These are phyloP conservation scores for Tricladium varicosporioides DNA, from an alignment of 2,329 filamentous ascomycete species.

Conservation along the genomic window DNA sequence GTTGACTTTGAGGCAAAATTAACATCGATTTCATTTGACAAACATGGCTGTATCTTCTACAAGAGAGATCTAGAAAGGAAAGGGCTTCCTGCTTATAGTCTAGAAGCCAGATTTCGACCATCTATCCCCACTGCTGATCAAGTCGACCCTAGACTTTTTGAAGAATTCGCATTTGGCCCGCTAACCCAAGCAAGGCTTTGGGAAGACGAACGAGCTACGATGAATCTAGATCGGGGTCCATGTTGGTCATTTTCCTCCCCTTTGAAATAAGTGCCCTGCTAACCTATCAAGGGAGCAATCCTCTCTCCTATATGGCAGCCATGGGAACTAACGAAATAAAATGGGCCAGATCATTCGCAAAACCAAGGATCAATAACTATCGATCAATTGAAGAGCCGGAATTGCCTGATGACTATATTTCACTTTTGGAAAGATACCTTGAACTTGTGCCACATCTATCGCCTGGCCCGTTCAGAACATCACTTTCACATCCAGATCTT, in stretches of 20 bases:
- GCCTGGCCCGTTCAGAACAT: slow-evolving; percentile 8
- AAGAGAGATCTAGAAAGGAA: slow-evolving; percentile 20
- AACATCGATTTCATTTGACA: slow-evolving; percentile 23
- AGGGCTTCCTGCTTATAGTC: slow-evolving; percentile 13
- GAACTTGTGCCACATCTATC: slow-evolving; percentile 14
- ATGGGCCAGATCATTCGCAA: slow-evolving; percentile 16
- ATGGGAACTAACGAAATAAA: slow-evolving; percentile 21
- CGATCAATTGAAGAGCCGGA: slow-evolving; percentile 14
- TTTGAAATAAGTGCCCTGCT: slow-evolving; percentile 12
- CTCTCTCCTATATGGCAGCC: slow-evolving; percentile 16
- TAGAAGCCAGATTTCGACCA: slow-evolving; percentile 14
- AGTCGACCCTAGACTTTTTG: background rate
- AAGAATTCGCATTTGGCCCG: slow-evolving; percentile 18
- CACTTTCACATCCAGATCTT: slow-evolving; percentile 40
- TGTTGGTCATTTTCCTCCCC: slow-evolving; percentile 16
- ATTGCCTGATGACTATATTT: slow-evolving; percentile 21
- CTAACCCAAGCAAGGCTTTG: slow-evolving; percentile 19
- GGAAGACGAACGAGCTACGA: slow-evolving; percentile 20
- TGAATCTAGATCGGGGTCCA: slow-evolving; percentile 23
- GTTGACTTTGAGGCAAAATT: slow-evolving; percentile 31
- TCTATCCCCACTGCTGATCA: background rate
- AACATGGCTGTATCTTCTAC: slow-evolving; percentile 27
- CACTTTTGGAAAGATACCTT: slow-evolving; percentile 19
- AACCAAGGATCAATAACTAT: slow-evolving; percentile 12
- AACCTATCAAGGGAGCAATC: slow-evolving; percentile 15